Evolutionary conservation across 169 alveolate species (phyloP).

Genomic region (Cyclospora cayetanensis): DNA sequence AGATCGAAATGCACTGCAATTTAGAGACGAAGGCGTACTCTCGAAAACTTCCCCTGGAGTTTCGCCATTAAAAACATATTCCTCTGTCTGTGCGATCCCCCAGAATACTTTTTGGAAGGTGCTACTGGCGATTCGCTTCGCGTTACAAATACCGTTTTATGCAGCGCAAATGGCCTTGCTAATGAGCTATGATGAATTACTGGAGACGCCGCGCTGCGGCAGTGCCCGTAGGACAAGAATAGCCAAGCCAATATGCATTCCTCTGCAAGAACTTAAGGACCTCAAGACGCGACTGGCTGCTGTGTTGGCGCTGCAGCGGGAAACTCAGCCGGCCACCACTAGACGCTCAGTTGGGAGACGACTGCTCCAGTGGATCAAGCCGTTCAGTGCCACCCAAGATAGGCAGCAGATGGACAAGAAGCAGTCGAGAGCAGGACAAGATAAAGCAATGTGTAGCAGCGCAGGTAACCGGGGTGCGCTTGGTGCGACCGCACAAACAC

Average conservation of each 20-base stretch:
- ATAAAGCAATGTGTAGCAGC: neutral
- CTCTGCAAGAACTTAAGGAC: constrained; percentile 15
- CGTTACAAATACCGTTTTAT: constrained; percentile 4
- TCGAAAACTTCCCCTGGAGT: neutral
- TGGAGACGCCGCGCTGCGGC: constrained; percentile 17
- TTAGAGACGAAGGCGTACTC: too few relatives aligned
- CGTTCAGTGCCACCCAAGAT: too few relatives aligned
- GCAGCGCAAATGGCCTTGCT: constrained; percentile 35
- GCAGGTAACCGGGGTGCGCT: neutral
- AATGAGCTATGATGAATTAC: constrained; percentile 30
- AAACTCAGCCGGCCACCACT: too few relatives aligned
- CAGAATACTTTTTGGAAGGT: neutral
- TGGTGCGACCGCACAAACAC: neutral
- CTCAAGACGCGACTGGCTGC: neutral
- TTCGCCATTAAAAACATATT: neutral
- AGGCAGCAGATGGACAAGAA: too few relatives aligned
- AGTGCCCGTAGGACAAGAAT: neutral
- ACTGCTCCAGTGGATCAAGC: neutral
- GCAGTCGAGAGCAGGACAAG: too few relatives aligned
- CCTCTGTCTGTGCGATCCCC: constrained; percentile 17
- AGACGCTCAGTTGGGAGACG: too few relatives aligned
- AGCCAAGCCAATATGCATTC: neutral
- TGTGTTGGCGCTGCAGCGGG: neutral
- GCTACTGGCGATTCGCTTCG: constrained; percentile 12
- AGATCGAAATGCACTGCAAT: neutral